phyloP scores from a whole-genome alignment of 1,284 basidiomycete genomes.

The Kalmanozyma brasiliensis region DNA sequence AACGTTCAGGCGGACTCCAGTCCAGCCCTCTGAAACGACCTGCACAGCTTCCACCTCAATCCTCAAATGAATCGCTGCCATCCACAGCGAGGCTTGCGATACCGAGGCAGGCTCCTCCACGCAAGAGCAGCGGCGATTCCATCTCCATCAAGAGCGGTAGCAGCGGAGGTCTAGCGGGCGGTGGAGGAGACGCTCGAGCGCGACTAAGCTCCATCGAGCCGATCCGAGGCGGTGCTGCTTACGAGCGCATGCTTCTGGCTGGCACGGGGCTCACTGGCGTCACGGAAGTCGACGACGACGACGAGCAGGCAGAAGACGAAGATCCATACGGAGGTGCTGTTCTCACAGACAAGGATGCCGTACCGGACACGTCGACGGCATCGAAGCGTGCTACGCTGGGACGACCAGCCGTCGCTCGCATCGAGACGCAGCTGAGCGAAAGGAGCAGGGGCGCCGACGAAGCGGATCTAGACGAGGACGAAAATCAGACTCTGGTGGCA shows the following conservation, averaged over 20 bases:
- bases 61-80: slow-evolving; percentile 15
- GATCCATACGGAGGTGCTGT: slow-evolving; percentile 55
- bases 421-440: slow-evolving; percentile 16
- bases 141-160: slow-evolving; percentile 23
- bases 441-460: slow-evolving; percentile 4
- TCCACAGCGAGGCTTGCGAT: slow-evolving; percentile 19
- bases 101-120: slow-evolving; percentile 18
- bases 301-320: slow-evolving; percentile 38
- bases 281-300: slow-evolving; percentile 56
- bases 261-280: slow-evolving; percentile 55
- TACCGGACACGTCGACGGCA: slow-evolving; percentile 14
- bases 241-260: slow-evolving; percentile 61
- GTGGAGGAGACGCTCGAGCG: slow-evolving; percentile 53
- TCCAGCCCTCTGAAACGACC: slow-evolving; percentile 28
- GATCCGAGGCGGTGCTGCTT: slow-evolving; percentile 57
- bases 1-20: slow-evolving; percentile 24
- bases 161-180: slow-evolving; percentile 21
- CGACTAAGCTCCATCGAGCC: slow-evolving; percentile 61
- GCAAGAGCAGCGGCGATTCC: slow-evolving; percentile 34
- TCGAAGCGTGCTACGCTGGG: slow-evolving; percentile 42
- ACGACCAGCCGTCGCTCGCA: slow-evolving; percentile 30
- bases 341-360: slow-evolving; percentile 25
- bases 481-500: slow-evolving; percentile 60
- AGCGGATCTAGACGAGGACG: slow-evolving; percentile 51
- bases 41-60: slow-evolving; percentile 22